These are phyloP conservation scores for Fusarium virguliforme DNA, from an alignment of 2,329 filamentous ascomycete species.

Conservation along the genomic window DNA sequence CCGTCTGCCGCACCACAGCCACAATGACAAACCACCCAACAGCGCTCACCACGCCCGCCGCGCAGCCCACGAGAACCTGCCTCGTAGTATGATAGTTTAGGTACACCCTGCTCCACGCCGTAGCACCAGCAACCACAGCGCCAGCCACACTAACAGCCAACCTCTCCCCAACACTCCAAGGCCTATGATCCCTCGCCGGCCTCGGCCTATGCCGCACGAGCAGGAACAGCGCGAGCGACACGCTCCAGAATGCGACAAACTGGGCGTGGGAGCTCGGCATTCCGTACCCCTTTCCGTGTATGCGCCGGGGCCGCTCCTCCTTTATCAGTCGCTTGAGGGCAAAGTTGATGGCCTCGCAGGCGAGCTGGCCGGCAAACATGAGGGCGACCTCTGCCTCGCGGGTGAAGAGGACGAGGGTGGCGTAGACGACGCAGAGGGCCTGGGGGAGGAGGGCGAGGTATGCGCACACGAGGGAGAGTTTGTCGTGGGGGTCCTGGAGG, in stretches of 20 bases:
- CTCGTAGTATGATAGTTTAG: conserved; percentile 91
- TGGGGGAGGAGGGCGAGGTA: conserved; percentile 96
- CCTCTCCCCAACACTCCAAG: conserved; percentile 75
- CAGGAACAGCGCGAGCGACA: conserved; percentile 88
- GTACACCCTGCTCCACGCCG: conserved; percentile 89
- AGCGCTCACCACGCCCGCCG: conserved; percentile 80
- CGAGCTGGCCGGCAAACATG: conserved; percentile 93
- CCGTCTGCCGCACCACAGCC: conserved; percentile 74
- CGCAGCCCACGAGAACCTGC: conserved; percentile 87
- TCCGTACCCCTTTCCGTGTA: conserved; percentile 93
- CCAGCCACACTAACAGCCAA: conserved; percentile 68
- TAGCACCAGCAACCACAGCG: conserved; percentile 74
- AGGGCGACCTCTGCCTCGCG: conserved; percentile 91
- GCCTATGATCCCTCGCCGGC: conserved; percentile 53
- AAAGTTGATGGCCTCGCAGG: conserved; percentile 93
- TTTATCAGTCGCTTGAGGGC: conserved; percentile 90
- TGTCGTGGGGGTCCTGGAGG: conserved; percentile 84
- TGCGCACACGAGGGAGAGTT: conserved; percentile 88
- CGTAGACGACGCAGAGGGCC: conserved; percentile 90
- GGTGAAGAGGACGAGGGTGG: conserved; percentile 89
- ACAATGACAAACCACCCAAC: conserved; percentile 85
- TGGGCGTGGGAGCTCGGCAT: conserved; percentile 97
- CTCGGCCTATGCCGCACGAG: conserved; percentile 81
- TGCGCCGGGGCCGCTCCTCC: conserved; percentile 88
- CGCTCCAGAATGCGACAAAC: conserved; percentile 92